phyloP scores from a whole-genome alignment of 2,329 filamentous ascomycete genomes.

The Colletotrichum cuscutae region DNA sequence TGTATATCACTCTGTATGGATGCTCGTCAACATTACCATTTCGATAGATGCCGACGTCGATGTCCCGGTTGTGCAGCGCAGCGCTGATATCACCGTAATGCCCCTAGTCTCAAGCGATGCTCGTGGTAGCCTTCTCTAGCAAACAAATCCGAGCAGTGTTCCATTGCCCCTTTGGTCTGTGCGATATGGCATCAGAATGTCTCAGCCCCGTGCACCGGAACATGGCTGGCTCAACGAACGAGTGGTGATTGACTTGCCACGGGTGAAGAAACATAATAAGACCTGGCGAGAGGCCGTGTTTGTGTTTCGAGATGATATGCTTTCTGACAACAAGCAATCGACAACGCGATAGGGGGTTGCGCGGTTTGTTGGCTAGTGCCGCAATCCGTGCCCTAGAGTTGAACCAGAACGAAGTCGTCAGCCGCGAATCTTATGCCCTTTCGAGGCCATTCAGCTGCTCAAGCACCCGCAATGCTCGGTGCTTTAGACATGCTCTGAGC shows the following conservation, averaged over 20 bases:
- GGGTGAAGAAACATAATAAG: background rate
- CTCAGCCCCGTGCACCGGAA: conserved; percentile 6
- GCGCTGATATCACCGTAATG: conserved; percentile 14
- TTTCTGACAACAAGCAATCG: conserved; percentile 8
- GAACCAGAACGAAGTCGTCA: conserved; percentile 2
- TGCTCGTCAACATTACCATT: background rate
- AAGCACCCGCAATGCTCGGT: conserved; percentile 6
- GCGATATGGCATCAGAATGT: conserved; percentile 28
- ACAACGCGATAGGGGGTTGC: conserved; percentile 13
- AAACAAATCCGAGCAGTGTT: conserved; percentile 16
- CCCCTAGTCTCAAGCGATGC: background rate
- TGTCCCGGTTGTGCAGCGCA: conserved; percentile 5
- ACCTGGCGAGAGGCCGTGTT: conserved; percentile 10
- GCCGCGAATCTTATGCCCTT: background rate
- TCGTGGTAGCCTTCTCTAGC: conserved; percentile 1
- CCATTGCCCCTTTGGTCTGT: conserved; percentile 19
- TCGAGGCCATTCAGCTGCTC: conserved; percentile 24
- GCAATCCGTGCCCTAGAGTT: background rate
- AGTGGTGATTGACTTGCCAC: conserved; percentile 14
- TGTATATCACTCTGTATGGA: background rate
- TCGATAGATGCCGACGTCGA: background rate
- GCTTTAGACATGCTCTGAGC: background rate
- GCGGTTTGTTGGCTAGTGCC: conserved; percentile 10
- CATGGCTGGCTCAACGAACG: conserved; percentile 8
- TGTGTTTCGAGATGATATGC: conserved; percentile 20